Evolutionary conservation across 2,329 filamentous ascomycete species (phyloP).

Genomic region (Fusarium begoniae): DNA sequence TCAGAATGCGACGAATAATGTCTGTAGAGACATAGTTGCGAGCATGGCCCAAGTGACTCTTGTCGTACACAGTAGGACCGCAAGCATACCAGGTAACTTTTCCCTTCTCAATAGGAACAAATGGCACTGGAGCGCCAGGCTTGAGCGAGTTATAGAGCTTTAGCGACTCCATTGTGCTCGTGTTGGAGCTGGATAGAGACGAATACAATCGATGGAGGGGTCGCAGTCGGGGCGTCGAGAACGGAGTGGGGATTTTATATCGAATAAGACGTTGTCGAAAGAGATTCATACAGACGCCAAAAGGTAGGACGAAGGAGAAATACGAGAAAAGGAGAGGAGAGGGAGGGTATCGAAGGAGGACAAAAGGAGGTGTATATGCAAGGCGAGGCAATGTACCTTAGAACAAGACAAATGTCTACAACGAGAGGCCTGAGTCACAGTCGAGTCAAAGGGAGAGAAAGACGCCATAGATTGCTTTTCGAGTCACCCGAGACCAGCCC

Average conservation of each 20-base stretch:
- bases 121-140: slow-evolving; percentile 75
- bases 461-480: slow-evolving; percentile 33
- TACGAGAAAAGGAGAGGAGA: slow-evolving; percentile 12
- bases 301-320: slow-evolving; percentile 14
- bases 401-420: slow-evolving; percentile 32
- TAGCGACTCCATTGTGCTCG: slow-evolving; percentile 62
- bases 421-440: slow-evolving; percentile 32
- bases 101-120: slow-evolving; percentile 75
- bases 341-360: slow-evolving; percentile 18
- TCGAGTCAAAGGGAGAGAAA: slow-evolving; percentile 35
- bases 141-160: slow-evolving; percentile 84
- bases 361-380: slow-evolving; percentile 25
- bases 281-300: slow-evolving; percentile 49
- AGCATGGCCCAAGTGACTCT: slow-evolving; percentile 83
- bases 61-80: slow-evolving; percentile 86
- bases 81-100: slow-evolving; percentile 89
- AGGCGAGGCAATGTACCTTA: slow-evolving; percentile 1
- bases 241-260: slow-evolving; percentile 41
- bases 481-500: slow-evolving; percentile 9
- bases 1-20: slow-evolving; percentile 83
- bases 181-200: slow-evolving; percentile 35
- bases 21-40: slow-evolving; percentile 92
- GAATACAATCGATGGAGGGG: slow-evolving; percentile 48
- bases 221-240: slow-evolving; percentile 35
- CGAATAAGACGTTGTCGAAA: slow-evolving; percentile 44